A percentile compares a stretch with the other conserved stretches of the same genome.
Evolutionary conservation across 2,329 filamentous ascomycete species (phyloP).

Genomic region (Macrophomina pseudophaseolina): DNA sequence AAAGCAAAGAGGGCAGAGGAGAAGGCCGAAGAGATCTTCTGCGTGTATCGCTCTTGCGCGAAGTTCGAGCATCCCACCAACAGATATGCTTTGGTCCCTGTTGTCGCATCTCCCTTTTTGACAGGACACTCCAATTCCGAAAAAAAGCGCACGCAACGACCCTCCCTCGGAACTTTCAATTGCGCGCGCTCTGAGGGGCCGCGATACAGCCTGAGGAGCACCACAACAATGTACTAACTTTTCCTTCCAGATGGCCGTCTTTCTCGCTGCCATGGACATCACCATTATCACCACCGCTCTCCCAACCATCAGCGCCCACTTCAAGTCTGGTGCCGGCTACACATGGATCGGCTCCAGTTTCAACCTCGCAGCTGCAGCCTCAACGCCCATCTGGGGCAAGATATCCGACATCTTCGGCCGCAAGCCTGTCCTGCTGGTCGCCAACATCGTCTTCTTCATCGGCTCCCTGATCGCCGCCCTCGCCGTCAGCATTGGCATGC

Average conservation of each 20-base stretch:
- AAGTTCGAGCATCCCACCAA: too few species aligned
- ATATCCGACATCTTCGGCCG: not conserved
- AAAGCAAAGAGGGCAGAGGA: not conserved
- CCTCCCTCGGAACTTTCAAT: too few species aligned
- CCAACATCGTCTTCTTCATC: not conserved
- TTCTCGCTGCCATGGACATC: slow-evolving; percentile 66
- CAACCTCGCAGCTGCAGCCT: slow-evolving; percentile 45
- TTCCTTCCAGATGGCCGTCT: slow-evolving; percentile 56
- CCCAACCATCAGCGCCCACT: slow-evolving; percentile 62
- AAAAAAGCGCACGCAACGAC: too few species aligned
- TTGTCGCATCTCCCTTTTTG: too few species aligned
- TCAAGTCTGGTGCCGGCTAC: slow-evolving; percentile 57
- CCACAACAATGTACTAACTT: slow-evolving; percentile 1
- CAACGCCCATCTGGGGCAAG: slow-evolving; percentile 38
- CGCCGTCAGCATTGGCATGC: not conserved
- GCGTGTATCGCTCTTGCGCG: not conserved
- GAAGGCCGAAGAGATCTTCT: too few species aligned
- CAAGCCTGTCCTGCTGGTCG: not conserved
- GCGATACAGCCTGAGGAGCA: not conserved
- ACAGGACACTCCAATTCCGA: too few species aligned
- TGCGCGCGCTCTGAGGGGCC: too few species aligned
- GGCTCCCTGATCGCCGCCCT: not conserved
- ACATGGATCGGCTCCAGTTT: slow-evolving; percentile 58
- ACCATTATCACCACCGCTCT: slow-evolving; percentile 68
- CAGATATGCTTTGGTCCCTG: too few species aligned